Conservation (phyloP, 768 basidiomycete species). For the Russula foetens region DNA sequence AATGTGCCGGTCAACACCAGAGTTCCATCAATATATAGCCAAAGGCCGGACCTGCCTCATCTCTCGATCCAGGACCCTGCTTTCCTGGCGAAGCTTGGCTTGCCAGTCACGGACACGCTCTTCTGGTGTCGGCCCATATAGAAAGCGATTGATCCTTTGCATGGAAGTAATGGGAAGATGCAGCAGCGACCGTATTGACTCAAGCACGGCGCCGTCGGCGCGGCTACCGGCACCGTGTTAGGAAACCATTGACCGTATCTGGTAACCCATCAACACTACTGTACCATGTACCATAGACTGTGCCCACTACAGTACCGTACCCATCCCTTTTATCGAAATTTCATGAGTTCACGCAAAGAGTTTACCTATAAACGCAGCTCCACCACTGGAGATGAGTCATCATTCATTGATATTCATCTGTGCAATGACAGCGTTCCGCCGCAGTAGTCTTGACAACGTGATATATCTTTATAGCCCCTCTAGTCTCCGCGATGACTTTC, state of each 20-base stretch:
- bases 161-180: conserved; percentile 31
- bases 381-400: too few species aligned
- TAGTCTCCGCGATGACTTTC: too few species aligned
- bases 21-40: conserved; percentile 13
- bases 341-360: too few species aligned
- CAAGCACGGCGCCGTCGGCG: neutral
- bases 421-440: too few species aligned
- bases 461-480: too few species aligned
- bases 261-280: too few species aligned
- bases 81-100: conserved; percentile 70
- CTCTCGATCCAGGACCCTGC: conserved; percentile 83
- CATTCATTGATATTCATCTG: too few species aligned
- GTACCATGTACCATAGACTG: too few species aligned
- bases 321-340: too few species aligned
- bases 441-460: too few species aligned
- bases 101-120: conserved; percentile 94
- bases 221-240: neutral
- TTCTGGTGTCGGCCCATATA: conserved; percentile 95
- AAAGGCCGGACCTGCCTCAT: conserved; percentile 77
- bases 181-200: neutral
- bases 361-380: too few species aligned
- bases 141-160: conserved; percentile 85
- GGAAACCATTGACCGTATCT: neutral
- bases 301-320: too few species aligned
- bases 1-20: conserved; percentile 8